Conservation (phyloP, 257 asterid species). For the Solanum neorickii region DNA sequence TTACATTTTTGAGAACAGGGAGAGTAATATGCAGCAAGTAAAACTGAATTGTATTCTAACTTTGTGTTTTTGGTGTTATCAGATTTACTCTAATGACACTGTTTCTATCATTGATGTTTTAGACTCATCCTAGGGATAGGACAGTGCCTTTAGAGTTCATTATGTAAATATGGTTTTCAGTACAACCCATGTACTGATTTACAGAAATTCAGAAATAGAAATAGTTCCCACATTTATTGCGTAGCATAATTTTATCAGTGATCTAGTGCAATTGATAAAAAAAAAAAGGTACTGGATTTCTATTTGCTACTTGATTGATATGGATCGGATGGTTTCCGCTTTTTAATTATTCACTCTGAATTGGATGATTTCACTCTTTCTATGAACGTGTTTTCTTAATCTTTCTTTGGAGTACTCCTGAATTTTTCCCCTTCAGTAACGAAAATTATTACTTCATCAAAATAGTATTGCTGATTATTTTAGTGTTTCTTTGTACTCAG, state of each 20-base stretch:
- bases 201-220: background rate
- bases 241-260: background rate
- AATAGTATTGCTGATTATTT: background rate
- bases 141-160: background rate
- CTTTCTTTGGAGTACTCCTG: background rate
- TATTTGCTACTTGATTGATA: background rate
- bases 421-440: background rate
- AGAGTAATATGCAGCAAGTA: background rate
- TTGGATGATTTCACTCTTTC: background rate
- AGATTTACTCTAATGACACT: background rate
- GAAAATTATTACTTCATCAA: conserved; percentile 6
- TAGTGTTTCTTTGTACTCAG: conserved; percentile 27
- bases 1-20: background rate
- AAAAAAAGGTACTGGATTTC: background rate
- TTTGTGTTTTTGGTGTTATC: background rate
- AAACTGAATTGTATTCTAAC: background rate
- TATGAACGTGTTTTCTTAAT: background rate
- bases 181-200: background rate
- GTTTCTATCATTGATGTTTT: background rate
- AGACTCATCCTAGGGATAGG: background rate
- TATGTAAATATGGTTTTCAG: background rate
- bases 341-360: background rate
- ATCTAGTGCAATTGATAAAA: background rate
- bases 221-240: background rate
- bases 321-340: background rate